Evolutionary conservation across 306 rosid genomes (phyloP).

Genomic region (Alnus rubra): DNA sequence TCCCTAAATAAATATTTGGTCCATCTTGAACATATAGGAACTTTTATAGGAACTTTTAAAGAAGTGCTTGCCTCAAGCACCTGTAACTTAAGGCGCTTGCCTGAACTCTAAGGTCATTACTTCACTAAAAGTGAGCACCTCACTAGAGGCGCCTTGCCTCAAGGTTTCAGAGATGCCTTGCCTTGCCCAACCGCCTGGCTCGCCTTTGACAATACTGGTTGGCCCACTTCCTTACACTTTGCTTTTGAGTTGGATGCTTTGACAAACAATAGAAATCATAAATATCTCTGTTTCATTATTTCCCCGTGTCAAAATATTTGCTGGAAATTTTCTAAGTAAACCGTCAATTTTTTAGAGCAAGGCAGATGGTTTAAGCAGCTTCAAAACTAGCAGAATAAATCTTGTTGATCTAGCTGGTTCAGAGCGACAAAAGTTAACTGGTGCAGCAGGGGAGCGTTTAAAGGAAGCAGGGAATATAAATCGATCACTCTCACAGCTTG

Average conservation of each 20-base stretch:
- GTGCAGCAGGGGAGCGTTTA: constrained; percentile 97
- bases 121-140: too few species aligned
- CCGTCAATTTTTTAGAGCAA: constrained; percentile 55
- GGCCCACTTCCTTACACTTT: not conserved
- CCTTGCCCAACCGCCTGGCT: not conserved
- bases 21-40: not conserved
- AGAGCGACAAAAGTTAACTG: constrained; percentile 87
- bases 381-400: constrained; percentile 94
- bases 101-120: too few species aligned
- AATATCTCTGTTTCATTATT: constrained; percentile 18
- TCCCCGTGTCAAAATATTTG: constrained; percentile 8
- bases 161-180: not conserved
- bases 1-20: not conserved
- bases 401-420: constrained; percentile 99
- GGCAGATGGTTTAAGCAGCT: constrained; percentile 79
- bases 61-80: not conserved
- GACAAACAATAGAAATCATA: constrained; percentile 12
- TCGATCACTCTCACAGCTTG: constrained; percentile 97
- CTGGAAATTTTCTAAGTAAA: constrained; percentile 28
- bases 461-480: constrained; percentile 99
- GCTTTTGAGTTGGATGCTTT: constrained; percentile 1
- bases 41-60: not conserved
- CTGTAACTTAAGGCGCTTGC: too few species aligned
- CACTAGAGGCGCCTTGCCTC: not conserved
- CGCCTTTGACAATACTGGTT: not conserved